Conservation (phyloP, 306 rosid genomes). For the Cucurbita ficifolia region DNA sequence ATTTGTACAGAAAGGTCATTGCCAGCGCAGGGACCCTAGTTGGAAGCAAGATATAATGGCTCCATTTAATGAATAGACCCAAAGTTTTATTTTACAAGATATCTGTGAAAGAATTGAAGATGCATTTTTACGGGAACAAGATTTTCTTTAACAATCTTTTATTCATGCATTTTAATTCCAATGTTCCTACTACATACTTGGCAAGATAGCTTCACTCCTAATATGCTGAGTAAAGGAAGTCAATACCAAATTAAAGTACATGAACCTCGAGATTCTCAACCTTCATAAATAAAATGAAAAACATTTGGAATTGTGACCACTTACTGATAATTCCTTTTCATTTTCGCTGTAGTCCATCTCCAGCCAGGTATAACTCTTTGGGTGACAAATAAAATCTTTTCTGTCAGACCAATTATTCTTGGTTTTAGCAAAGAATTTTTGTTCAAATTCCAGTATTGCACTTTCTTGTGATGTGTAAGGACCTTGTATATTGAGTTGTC, state of each 20-base stretch:
- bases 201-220: background rate
- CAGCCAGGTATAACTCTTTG: conserved; percentile 61
- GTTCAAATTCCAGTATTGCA: conserved; percentile 52
- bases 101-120: background rate
- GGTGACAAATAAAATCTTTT: conserved; percentile 35
- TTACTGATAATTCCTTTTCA: conserved; percentile 42
- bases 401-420: conserved; percentile 61
- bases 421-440: conserved; percentile 62
- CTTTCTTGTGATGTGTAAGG: conserved; percentile 36
- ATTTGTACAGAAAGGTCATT: background rate
- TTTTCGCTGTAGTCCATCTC: conserved; percentile 76
- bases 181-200: background rate
- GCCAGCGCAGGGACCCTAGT: background rate
- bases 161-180: too few species aligned
- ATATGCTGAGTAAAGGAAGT: background rate
- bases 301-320: conserved; percentile 20
- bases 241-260: background rate
- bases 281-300: conserved; percentile 4
- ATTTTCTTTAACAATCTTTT: background rate
- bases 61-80: background rate
- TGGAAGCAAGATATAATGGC: background rate
- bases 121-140: background rate
- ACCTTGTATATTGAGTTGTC: conserved; percentile 60
- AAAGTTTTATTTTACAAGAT: background rate
- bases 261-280: background rate